Evolutionary conservation across 139 green algal genomes (phyloP), one percentile per base, ranked within the genome.

Genomic region (Haematococcus lacustris): DNA sequence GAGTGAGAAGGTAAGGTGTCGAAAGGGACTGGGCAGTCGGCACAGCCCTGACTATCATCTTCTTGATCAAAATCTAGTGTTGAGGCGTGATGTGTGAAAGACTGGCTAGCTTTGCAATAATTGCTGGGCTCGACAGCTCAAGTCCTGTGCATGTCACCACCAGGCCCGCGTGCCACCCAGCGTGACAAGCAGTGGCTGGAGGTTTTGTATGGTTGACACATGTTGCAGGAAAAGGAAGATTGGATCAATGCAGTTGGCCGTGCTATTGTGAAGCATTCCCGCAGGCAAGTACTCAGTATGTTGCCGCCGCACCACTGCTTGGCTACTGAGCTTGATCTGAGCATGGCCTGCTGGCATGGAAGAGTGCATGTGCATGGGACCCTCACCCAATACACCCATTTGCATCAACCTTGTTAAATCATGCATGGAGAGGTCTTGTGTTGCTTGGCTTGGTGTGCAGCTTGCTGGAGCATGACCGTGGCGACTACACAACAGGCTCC

Each of bases 211-310:
- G 63, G 13, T 69, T 37, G 33, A 37, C 25, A 38, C 53, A 35
- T 23, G 65, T 51, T 40, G 32, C 66, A 75, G 74, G 92, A 97
- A 39, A 98, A 98, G 83, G 96, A 99, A 84, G 94, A 98, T 70
- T 99, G 96, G 96, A 98, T 99, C 71, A 98, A 97, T 76, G 86
- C 92, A 21, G 91, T 99, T 33, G 96, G 96, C 2, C 79, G 89
- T 2, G 93, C 95, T 26, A 98, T 99, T 32, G 96, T 98, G 38
- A 88, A 91, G 70, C 89, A 97, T 74, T 96, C 89, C 0, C 81
- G 86, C 38, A 80, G 71, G 75, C 79, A 38, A 3, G 69, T 47
- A n/a, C 5, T 35, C 2, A 35, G 7, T 2, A 35, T 53, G 59
- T 38, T n/a, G 2, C 4, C 32, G 3, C 17, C n/a, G 30, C 4